phyloP scores from a whole-genome alignment of 768 basidiomycete species.

The Fomitopsis serialis region DNA sequence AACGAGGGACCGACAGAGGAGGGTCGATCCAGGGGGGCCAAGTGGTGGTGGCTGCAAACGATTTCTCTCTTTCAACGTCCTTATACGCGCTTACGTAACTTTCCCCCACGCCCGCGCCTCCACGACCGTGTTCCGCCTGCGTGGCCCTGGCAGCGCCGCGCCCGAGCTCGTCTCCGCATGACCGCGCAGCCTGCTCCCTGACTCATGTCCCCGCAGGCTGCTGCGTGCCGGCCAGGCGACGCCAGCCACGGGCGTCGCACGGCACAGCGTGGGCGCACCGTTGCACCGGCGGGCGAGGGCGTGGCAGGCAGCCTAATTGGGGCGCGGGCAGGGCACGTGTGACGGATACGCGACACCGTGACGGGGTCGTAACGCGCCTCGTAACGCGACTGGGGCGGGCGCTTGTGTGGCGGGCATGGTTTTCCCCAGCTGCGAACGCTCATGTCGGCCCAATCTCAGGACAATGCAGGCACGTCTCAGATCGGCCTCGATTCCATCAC shows the following conservation, averaged over 20 bases:
- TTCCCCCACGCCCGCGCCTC: constrained; percentile 4
- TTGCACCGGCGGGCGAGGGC: not conserved
- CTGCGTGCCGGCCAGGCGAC: not conserved
- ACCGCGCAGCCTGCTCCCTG: not conserved
- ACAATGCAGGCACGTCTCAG: constrained; percentile 23
- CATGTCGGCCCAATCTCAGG: constrained; percentile 25
- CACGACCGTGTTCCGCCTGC: not conserved
- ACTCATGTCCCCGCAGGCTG: not conserved
- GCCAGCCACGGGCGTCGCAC: not conserved
- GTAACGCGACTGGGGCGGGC: not conserved
- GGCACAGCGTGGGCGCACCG: not conserved
- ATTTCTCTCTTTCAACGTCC: constrained; percentile 15
- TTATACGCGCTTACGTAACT: constrained; percentile 20
- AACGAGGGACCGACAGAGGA: constrained; percentile 37
- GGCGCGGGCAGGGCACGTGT: not conserved
- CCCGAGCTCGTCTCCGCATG: not conserved
- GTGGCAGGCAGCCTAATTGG: not conserved
- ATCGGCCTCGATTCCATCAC: constrained; percentile 67
- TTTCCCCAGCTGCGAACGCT: constrained; percentile 25
- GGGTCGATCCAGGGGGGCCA: constrained; percentile 38
- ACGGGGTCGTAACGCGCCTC: too few relatives aligned
- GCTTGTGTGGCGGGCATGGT: constrained; percentile 21
- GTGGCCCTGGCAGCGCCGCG: not conserved
- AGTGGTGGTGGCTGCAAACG: constrained; percentile 27
- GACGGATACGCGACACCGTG: not conserved